Evolutionary conservation across 1,284 basidiomycete genomes (phyloP), one percentile per base, ranked within the genome.

Genomic region (Pseudozyma tsukubaensis): DNA sequence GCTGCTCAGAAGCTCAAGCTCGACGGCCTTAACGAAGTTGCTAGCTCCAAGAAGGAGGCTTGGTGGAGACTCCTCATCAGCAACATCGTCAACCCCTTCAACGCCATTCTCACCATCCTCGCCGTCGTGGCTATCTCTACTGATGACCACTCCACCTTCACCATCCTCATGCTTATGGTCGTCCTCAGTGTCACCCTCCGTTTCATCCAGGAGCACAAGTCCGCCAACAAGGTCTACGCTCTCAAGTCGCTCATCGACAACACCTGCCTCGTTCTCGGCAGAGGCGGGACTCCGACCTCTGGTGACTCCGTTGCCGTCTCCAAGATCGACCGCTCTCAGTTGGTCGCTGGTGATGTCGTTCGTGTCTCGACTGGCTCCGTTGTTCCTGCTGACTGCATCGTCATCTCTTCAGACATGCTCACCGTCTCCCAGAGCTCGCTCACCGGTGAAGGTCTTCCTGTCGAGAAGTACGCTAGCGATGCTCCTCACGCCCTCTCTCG

Each of bases 111-210:
- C 36, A 52, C 50, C 50, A 29, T 52, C 50, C 50, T 52, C 21
- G 50, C 50, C 39, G 36, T 52, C 39, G 50, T 52, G 9, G 50
- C 50, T 37, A 52, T 52, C 50, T 52, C 50, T 12, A 52, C 50
- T 16, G 50, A 52, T n/a, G 50, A 52, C 36, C 50, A 52, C 37
- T 52, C 50, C 37, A 52, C 50, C 19, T 52, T 52, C 13, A 40
- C 50, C 37, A 52, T 52, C 50, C 50, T 52, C 50, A 52, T 52
- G 50, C 50, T 52, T 37, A 52, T 52, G 50, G 50, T 52, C 37
- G 36, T 42, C 21, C 37, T 52, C 36, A 52, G 50, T 24, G 50
- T 52, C 36, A 13, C 50, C 13, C 36, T 52, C 37, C 50, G 50
- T 36, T 52, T 52, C 37, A 42, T 52, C 50, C 50, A 52, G 37